These are phyloP conservation scores for Trypanosoma rangeli DNA, from an alignment of 208 protist species.

Conservation along the genomic window DNA sequence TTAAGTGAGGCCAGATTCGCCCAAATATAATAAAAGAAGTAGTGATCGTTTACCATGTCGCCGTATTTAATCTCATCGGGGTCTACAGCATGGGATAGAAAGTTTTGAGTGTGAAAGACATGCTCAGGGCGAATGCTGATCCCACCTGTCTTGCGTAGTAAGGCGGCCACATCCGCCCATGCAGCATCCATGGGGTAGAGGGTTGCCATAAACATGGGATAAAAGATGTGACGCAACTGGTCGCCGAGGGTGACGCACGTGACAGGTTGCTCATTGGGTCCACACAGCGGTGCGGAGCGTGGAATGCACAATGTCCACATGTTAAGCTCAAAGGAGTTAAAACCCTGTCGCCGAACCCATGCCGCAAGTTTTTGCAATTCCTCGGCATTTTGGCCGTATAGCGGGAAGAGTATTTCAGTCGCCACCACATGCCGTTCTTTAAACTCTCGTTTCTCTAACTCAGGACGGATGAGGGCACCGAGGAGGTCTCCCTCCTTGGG, in stretches of 20 bases:
- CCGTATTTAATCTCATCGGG: slow-evolving; percentile 50
- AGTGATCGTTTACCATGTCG: slow-evolving; percentile 96
- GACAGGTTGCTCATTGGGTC: slow-evolving; percentile 49
- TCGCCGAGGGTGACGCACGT: slow-evolving; percentile 64
- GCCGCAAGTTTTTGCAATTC: slow-evolving; percentile 69
- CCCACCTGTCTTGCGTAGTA: slow-evolving; percentile 94
- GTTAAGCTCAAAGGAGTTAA: slow-evolving; percentile 76
- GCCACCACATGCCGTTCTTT: slow-evolving; percentile 52
- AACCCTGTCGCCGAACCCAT: slow-evolving; percentile 83
- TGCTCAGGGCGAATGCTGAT: slow-evolving; percentile 90
- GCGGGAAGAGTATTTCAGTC: slow-evolving; percentile 68
- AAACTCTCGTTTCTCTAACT: slow-evolving; percentile 83
- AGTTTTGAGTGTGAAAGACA: slow-evolving; percentile 48
- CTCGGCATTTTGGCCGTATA: slow-evolving; percentile 71
- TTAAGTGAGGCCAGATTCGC: slow-evolving; percentile 97
- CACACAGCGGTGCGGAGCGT: slow-evolving; percentile 31
- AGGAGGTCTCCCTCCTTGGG: slow-evolving; percentile 77
- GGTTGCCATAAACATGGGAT: slow-evolving; percentile 98
- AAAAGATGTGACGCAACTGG: slow-evolving; percentile 96
- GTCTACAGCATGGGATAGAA: slow-evolving; percentile 37
- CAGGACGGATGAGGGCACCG: slow-evolving; percentile 71
- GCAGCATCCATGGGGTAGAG: slow-evolving; percentile 77
- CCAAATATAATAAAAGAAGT: slow-evolving; percentile 98
- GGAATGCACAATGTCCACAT: slow-evolving; percentile 73
- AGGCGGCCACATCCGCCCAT: slow-evolving; percentile 91